Evolutionary conservation across 140 eudicot species (phyloP), one percentile per base, ranked within the genome.

Genomic region (Erigeron philadelphicus): DNA sequence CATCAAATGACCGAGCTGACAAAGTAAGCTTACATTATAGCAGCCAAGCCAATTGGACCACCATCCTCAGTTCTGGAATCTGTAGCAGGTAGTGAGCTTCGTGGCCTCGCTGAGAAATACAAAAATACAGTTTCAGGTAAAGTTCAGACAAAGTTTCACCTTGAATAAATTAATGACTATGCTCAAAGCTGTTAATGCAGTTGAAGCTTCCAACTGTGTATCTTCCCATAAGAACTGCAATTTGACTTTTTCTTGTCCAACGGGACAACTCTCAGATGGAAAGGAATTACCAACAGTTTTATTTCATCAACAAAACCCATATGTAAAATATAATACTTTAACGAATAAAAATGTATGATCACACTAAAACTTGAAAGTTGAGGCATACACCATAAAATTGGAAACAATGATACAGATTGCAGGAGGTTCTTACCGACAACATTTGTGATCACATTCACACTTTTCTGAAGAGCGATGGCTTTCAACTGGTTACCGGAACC

Each of bases 401-500:
- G 44, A 17, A 53, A 38, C 9, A 4, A 50, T 17, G 44, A 15
- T 18, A 13, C 7, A 16, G 19, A 53, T 48, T 42, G 53, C 57
- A 64, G 41, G 35, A 57, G 74, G 42, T 45, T 42, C 89, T 85
- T 70, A 91, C 96, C 76, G 3, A 91, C 81, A 60, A 88, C 96
- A 78, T 92, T 92, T 54, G 95, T 92, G 71, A 92, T 92, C n/a
- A 92, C 81, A 78, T 86, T 89, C 52, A 84, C 85, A 72, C 87
- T 81, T 61, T 86, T 92, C 56, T 89, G 96, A 72, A 79, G 64
- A 21, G 98, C 92, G 25, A 92, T 90, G 4, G 96, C 98, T 81
- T 92, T 92, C 78, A 92, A 78, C 67, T 84, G 80, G 83, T 88
- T 81, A 65, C 93, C 92, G 2, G 92, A 79, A 63, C 91, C 96